These are phyloP conservation scores for Fallopia convolvulus DNA, from an alignment of 148 eudicot species.

Conservation along the genomic window DNA sequence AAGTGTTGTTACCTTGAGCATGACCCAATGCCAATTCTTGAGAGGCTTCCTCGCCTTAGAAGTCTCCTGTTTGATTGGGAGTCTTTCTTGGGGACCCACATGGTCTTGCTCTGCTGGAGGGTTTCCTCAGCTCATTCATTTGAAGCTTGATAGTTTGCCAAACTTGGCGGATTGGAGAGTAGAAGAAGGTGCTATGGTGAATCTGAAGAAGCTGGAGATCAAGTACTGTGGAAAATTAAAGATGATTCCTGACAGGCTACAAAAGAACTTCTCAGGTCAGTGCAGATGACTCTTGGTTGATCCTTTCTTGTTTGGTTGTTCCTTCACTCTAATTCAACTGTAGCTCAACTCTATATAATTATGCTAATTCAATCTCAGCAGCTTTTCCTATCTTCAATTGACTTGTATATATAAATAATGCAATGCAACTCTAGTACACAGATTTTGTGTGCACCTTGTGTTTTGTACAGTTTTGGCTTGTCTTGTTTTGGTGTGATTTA, in stretches of 20 bases:
- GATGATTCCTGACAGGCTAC: background rate
- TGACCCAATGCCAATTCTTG: slow-evolving; percentile 6
- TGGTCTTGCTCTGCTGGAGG: background rate
- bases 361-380: background rate
- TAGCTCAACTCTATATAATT: too few species aligned
- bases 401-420: too few species aligned
- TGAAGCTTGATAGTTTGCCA: background rate
- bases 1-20: slow-evolving; percentile 1
- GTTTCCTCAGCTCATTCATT: background rate
- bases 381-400: background rate
- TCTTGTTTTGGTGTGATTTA: background rate
- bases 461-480: background rate
- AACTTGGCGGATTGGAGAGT: slow-evolving; percentile 2
- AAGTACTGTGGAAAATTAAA: background rate
- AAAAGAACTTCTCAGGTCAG: background rate
- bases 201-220: background rate
- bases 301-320: too few species aligned
- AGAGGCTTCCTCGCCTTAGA: slow-evolving; percentile 2
- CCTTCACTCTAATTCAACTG: too few species aligned
- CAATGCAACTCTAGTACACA: background rate
- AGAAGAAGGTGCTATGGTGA: slow-evolving; percentile 4
- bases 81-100: background rate
- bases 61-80: background rate
- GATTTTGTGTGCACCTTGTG: background rate
- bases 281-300: background rate